These are phyloP conservation scores for Dicorynia guianensis DNA, from an alignment of 306 rosid species.

Conservation along the genomic window DNA sequence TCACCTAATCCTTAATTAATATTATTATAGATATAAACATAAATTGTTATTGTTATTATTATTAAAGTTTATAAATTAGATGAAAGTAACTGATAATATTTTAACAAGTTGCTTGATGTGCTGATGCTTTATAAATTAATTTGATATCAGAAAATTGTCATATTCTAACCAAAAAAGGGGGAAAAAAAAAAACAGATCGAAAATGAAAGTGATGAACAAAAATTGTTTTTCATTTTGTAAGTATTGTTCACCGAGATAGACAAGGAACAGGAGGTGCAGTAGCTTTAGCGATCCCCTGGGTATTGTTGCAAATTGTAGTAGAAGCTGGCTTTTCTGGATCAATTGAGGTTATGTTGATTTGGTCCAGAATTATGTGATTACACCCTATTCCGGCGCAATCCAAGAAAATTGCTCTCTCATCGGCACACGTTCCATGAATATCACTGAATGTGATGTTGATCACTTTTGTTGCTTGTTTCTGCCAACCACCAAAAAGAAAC, in stretches of 20 bases:
- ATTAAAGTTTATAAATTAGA: no score
- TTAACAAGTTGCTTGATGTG: no score
- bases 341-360: conserved; percentile 34
- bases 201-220: no score
- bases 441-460: conserved; percentile 43
- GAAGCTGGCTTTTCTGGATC: conserved; percentile 34
- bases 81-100: no score
- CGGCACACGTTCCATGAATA: conserved; percentile 35
- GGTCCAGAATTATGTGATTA: conserved; percentile 5
- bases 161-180: no score
- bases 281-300: conserved; percentile 4
- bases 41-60: no score
- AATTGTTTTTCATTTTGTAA: no score
- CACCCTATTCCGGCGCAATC: conserved; percentile 47
- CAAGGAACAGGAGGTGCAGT: conserved; percentile 31
- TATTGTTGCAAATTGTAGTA: conserved; percentile 36
- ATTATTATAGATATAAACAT: no score
- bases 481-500: not conserved
- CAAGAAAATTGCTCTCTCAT: conserved; percentile 27
- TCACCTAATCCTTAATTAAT: no score
- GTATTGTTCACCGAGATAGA: not conserved
- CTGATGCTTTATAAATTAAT: no score
- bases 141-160: no score
- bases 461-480: conserved; percentile 26
- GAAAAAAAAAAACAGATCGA: no score